Evolutionary conservation across 768 basidiomycete species (phyloP), one percentile per base, ranked within the genome.

Genomic region (Pleurotus tuber-regium): DNA sequence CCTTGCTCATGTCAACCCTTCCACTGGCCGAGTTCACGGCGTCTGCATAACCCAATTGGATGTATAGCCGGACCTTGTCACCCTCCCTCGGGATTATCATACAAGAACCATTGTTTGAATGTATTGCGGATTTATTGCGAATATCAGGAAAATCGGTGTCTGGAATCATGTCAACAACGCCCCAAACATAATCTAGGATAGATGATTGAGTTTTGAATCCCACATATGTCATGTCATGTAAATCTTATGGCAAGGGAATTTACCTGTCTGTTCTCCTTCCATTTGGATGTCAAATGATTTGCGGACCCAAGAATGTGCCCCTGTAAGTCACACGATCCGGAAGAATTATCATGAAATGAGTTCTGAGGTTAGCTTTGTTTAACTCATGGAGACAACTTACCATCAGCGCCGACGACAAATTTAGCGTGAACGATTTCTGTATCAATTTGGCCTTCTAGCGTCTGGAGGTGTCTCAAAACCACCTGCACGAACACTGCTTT

Each of bases 291-390:
- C 72, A 7, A 89, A 69, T 0, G 67, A 51, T 53, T 87, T 89
- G 21, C 90, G 78, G 19, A 92, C 86, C 87, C 89, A 91, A 9
- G 87, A 90, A 66, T 90, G 89, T 0, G 88, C 89, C 4, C 87
- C 86, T 87, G 58, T 36, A 38, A 1, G 43, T n/a, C 21, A 19
- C 24, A 29, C 49, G 53, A 50, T 12, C 16, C 1, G 39, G 6
- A 11, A 33, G 58, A 4, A 25, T n/a, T 12, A 19, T 14, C 25
- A 53, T 18, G n/a, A 26, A 33, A 38, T 42, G n/a, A n/a, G 4
- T 24, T 4, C 24, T 0, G 4, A 24, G 2, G 21, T 1, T n/a
- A n/a, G n/a, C n/a, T n/a, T n/a, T n/a, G n/a, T n/a, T n/a, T n/a
- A 42, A 35, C 2, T 19, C n/a, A 51, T 18, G 14, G 18, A n/a